These are phyloP conservation scores for Rhododendron vialii DNA, from an alignment of 148 eudicot species.

Conservation along the genomic window DNA sequence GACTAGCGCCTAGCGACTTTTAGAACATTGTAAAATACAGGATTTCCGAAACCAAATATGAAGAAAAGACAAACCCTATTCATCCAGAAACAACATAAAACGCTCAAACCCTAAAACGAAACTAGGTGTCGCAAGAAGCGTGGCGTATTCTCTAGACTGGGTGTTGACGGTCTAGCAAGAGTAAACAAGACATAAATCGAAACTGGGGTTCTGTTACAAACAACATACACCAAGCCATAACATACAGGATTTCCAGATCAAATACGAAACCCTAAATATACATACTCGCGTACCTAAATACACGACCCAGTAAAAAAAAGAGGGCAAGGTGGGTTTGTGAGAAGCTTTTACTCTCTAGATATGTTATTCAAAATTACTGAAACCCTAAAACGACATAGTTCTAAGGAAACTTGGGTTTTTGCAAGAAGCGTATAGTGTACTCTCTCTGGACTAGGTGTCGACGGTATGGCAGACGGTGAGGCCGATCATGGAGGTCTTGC, in stretches of 20 bases:
- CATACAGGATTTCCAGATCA: not conserved
- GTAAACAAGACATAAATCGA: not conserved
- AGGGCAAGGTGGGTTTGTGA: too few relatives aligned
- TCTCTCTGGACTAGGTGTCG: slow-evolving; percentile 67
- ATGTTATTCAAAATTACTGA: too few relatives aligned
- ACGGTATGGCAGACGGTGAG: slow-evolving; percentile 84
- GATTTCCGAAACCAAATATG: too few relatives aligned
- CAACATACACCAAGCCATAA: not conserved
- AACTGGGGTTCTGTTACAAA: not conserved
- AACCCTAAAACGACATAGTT: not conserved
- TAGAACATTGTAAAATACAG: not conserved
- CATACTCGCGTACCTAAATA: not conserved
- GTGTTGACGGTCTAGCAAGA: not conserved
- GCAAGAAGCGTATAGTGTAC: slow-evolving; percentile 16
- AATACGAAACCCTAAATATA: not conserved
- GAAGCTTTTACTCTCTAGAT: too few relatives aligned
- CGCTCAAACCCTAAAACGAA: not conserved
- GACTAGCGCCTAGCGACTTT: too few relatives aligned
- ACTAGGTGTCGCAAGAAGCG: too few relatives aligned
- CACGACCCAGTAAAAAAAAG: not conserved
- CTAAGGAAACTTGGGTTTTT: slow-evolving; percentile 7
- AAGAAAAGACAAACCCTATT: not conserved
- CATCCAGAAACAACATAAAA: not conserved
- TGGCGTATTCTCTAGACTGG: not conserved
- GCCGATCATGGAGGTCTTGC: slow-evolving; percentile 90